These are phyloP conservation scores for Coprinopsis marcescibilis DNA, from an alignment of 768 basidiomycete species.

Conservation along the genomic window DNA sequence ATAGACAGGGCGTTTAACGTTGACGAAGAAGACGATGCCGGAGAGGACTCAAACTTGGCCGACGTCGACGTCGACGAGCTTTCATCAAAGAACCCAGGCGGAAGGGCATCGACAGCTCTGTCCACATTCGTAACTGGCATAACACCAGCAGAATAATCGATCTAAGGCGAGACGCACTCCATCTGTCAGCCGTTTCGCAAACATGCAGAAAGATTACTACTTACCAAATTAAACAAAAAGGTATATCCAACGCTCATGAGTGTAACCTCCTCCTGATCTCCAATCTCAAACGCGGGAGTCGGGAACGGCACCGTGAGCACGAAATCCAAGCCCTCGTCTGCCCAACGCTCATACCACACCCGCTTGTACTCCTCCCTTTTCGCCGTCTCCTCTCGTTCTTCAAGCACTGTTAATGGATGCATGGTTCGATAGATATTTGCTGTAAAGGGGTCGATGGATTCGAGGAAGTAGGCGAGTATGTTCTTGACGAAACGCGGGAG, in stretches of 20 bases:
- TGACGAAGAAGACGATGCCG: too few relatives aligned
- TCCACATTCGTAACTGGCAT: constrained; percentile 54
- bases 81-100: constrained; percentile 29
- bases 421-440: constrained; percentile 32
- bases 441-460: constrained; percentile 31
- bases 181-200: neutral
- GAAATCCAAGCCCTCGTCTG: constrained; percentile 51
- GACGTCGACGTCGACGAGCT: too few relatives aligned
- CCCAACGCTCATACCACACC: constrained; percentile 42
- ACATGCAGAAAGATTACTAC: constrained; percentile 22
- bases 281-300: constrained; percentile 53
- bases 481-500: constrained; percentile 38
- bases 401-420: constrained; percentile 43
- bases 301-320: constrained; percentile 56
- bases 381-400: constrained; percentile 45
- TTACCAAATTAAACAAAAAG: constrained; percentile 61
- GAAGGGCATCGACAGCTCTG: constrained; percentile 28
- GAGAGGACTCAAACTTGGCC: too few relatives aligned
- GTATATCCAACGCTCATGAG: constrained; percentile 59
- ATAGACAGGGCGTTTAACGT: too few relatives aligned
- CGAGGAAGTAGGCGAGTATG: constrained; percentile 34
- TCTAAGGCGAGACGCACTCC: constrained; percentile 21
- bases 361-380: constrained; percentile 38
- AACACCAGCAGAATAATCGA: constrained; percentile 55
- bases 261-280: constrained; percentile 44